A percentile compares a stretch with the other conserved stretches of the same genome.
phyloP scores from a whole-genome alignment of 176 grass and related monocot species.

The Rhynchospora breviuscula region DNA sequence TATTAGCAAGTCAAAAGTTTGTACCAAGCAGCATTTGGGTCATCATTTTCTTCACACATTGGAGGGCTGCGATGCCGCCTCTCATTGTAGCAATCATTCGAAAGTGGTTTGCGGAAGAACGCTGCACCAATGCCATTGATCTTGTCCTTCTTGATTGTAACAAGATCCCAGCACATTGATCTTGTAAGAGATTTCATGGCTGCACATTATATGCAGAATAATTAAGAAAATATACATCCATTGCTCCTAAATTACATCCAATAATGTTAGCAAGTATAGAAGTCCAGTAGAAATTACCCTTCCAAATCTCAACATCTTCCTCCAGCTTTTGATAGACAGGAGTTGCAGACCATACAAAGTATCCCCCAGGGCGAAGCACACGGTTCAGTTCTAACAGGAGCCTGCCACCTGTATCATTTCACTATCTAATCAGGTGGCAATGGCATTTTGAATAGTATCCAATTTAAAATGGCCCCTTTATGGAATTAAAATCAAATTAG shows the following conservation, averaged over 20 bases:
- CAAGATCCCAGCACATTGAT: slow-evolving; percentile 92
- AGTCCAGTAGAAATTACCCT: slow-evolving; percentile 29
- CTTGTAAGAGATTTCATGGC: slow-evolving; percentile 69
- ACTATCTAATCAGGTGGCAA: background rate
- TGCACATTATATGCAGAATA: slow-evolving; percentile 13
- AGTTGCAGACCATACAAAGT: slow-evolving; percentile 94
- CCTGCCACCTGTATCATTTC: slow-evolving; percentile 41
- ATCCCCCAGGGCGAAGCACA: slow-evolving; percentile 76
- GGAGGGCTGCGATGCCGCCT: slow-evolving; percentile 59
- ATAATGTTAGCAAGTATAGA: background rate
- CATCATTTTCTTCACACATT: slow-evolving; percentile 76
- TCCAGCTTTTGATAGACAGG: slow-evolving; percentile 93
- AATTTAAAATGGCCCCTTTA: background rate
- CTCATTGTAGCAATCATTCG: slow-evolving; percentile 69
- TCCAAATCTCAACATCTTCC: slow-evolving; percentile 88
- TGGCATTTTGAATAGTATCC: background rate
- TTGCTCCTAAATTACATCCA: background rate
- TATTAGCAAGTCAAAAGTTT: background rate
- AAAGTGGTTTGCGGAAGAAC: slow-evolving; percentile 80
- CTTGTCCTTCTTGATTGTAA: slow-evolving; percentile 66
- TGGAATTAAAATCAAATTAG: background rate
- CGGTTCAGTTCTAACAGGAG: slow-evolving; percentile 90
- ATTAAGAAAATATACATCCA: background rate
- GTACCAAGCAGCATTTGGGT: slow-evolving; percentile 75
- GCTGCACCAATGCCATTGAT: slow-evolving; percentile 72